Evolutionary conservation across 768 basidiomycete genomes (phyloP), one percentile per base, ranked within the genome.

Genomic region (Tubosaeta sp.): DNA sequence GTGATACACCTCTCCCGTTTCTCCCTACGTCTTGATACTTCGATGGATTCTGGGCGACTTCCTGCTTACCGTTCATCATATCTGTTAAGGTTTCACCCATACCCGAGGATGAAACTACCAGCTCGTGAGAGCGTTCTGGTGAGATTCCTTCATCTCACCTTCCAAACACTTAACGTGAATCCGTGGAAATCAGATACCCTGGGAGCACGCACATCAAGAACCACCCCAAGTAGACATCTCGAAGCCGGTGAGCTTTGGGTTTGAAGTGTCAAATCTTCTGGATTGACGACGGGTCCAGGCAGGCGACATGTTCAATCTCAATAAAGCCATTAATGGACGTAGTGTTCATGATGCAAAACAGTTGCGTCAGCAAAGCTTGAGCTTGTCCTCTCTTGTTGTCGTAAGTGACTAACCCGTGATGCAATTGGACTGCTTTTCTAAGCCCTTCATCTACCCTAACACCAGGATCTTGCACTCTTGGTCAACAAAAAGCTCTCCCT

Each of bases 1-100:
- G 18, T 18, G 35, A 19, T 18, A 19, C 35, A 19, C 18, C 25
- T 18, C 40, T 36, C 45, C 29, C 38, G 25, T 8, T 41, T 38
- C 31, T 50, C 5, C 41, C 40, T 25, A 29, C 14, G 36, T 44
- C 25, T 41, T 13, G 16, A 41, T 29, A 22, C 27, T 34, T 25
- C 10, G 25, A 61, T 69, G 62, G 62, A 66, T 35, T 30, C 44
- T 0, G 35, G 39, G 0, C 38, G 55, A 0, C 51, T 67, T 0
- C 68, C 66, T 0, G 44, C 59, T 34, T 67, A 68, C 43, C 61
- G 66, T 12, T 66, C 63, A 2, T 68, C 66, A 0, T 55, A 69
- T 30, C 41, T 69, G 6, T 39, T 63, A 24, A 51, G 66, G 18
- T 69, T 22, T 7, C 38, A 39, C 19, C 38, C 38, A 21, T 39